phyloP scores from a whole-genome alignment of 352 stramenopile species.

The Phytophthora citricola region DNA sequence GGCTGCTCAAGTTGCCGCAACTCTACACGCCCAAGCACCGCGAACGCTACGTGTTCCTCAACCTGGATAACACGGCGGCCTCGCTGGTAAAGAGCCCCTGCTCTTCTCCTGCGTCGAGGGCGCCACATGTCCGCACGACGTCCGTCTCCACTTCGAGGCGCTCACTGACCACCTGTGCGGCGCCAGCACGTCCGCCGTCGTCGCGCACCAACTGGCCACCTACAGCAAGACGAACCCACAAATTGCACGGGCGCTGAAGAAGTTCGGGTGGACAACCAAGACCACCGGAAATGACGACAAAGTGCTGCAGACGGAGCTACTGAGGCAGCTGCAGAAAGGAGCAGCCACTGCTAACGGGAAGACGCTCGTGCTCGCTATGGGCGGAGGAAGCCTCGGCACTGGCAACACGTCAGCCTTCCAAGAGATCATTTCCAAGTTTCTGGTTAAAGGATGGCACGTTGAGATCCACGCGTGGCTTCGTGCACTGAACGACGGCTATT shows the following conservation, averaged over 20 bases:
- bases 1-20: conserved; percentile 18
- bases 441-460: conserved; percentile 23
- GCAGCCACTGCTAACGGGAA: conserved; percentile 19
- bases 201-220: conserved; percentile 18
- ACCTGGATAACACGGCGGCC: conserved; percentile 23
- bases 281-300: conserved; percentile 11
- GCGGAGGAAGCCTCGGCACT: conserved; percentile 9
- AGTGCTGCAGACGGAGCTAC: conserved; percentile 16
- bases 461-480: conserved; percentile 38
- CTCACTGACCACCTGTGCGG: conserved; percentile 27
- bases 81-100: conserved; percentile 17
- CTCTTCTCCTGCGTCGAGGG: conserved; percentile 17
- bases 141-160: conserved; percentile 25
- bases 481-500: conserved; percentile 26
- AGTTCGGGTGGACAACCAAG: conserved; percentile 25
- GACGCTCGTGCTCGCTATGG: conserved; percentile 29
- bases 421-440: conserved; percentile 26
- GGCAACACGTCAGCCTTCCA: conserved; percentile 17
- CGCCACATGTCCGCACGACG: conserved; percentile 12
- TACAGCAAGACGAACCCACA: conserved; percentile 19
- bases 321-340: conserved; percentile 21
- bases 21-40: conserved; percentile 24
- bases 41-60: conserved; percentile 26
- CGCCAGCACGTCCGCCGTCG: conserved; percentile 2
- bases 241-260: conserved; percentile 17